Conservation (phyloP, 441 rosid species). For the Theobroma grandiflorum region DNA sequence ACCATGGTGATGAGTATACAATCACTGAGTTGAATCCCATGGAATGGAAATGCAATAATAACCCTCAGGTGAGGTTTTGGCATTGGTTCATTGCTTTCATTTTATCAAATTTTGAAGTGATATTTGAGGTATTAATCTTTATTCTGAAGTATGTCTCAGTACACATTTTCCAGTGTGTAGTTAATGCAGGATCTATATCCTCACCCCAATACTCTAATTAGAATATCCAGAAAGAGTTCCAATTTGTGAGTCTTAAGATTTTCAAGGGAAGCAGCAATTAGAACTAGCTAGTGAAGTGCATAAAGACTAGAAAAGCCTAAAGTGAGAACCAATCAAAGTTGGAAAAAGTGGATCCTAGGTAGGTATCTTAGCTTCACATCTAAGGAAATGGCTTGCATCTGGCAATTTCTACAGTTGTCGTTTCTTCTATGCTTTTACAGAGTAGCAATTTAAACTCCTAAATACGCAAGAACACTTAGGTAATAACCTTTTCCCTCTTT, state of each 20-base stretch:
- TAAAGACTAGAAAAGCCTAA: background rate
- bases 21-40: conserved; percentile 73
- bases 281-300: background rate
- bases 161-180: background rate
- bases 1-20: conserved; percentile 71
- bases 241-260: background rate
- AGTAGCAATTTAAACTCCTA: background rate
- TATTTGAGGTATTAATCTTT: background rate
- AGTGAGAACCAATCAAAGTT: background rate
- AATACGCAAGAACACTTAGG: background rate
- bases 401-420: background rate
- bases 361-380: background rate
- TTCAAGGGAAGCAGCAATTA: background rate
- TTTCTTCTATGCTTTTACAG: background rate
- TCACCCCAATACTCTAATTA: background rate
- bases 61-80: conserved; percentile 62
- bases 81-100: conserved; percentile 9
- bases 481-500: too few species aligned
- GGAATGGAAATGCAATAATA: conserved; percentile 62
- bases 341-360: background rate
- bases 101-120: background rate
- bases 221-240: background rate
- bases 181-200: background rate
- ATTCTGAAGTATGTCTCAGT: background rate
- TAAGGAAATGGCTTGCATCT: background rate